phyloP scores from a whole-genome alignment of 345 rosid species.

The Moringa oleifera region DNA sequence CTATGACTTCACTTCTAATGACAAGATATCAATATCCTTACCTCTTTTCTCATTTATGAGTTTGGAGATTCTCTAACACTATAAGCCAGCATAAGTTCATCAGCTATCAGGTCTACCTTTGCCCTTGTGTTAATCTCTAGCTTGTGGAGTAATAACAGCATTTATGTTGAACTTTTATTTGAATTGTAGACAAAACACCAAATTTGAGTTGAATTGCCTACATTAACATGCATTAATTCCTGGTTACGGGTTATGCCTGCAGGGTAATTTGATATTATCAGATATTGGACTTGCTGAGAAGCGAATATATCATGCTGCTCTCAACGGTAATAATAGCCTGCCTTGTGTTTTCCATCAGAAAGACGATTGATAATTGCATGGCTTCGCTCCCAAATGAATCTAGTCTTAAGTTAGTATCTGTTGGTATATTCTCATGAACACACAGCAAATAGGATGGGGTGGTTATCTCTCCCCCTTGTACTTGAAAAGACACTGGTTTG shows the following conservation, averaged over 20 bases:
- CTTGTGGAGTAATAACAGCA: neutral
- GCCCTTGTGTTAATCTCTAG: neutral
- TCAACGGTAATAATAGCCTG: conserved; percentile 98
- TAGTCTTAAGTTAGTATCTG: conserved; percentile 29
- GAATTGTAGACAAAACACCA: neutral
- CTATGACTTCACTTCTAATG: neutral
- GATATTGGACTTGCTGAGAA: conserved; percentile 95
- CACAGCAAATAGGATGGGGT: conserved; percentile 20
- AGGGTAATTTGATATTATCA: conserved; percentile 76
- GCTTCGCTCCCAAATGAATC: conserved; percentile 45
- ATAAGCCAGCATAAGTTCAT: neutral
- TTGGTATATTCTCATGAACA: conserved; percentile 25
- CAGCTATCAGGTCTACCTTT: neutral
- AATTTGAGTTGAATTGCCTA: neutral
- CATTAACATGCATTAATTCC: neutral
- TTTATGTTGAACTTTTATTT: neutral
- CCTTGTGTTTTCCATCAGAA: conserved; percentile 96
- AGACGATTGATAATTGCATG: conserved; percentile 76
- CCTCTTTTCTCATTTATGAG: neutral
- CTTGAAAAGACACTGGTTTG: conserved; percentile 10
- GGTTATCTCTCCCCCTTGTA: conserved; percentile 9
- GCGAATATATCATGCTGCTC: conserved; percentile 93
- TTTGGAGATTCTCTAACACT: neutral
- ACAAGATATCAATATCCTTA: neutral
- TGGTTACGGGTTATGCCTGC: conserved; percentile 30